Evolutionary conservation across 805 yeast species (phyloP).

Genomic region (Pichia californica): DNA sequence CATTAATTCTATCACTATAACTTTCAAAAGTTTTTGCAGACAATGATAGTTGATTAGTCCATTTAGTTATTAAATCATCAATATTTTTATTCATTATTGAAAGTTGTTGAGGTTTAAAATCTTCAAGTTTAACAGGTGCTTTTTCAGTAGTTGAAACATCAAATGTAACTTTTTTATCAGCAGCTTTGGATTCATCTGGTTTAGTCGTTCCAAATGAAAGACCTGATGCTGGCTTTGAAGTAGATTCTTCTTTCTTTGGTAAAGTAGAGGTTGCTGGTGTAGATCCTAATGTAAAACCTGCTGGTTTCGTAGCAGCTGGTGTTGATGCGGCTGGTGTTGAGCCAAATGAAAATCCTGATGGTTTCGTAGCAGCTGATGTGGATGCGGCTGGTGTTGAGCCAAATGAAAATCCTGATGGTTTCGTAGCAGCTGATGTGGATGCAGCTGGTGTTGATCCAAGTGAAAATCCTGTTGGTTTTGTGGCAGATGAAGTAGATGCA

Average conservation of each 20-base stretch:
- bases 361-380: neutral
- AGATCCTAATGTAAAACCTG: neutral
- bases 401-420: constrained; percentile 4
- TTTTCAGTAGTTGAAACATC: constrained; percentile 11
- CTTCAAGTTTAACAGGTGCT: constrained; percentile 37
- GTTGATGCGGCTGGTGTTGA: neutral
- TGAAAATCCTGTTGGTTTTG: constrained; percentile 7
- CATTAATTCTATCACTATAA: constrained; percentile 67
- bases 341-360: constrained; percentile 11
- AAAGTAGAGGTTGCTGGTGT: neutral
- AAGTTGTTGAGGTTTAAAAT: constrained; percentile 59
- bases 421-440: too few relatives aligned
- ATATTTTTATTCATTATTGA: constrained; percentile 85
- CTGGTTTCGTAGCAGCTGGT: constrained; percentile 12
- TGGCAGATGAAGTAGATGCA: constrained; percentile 7
- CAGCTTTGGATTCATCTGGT: constrained; percentile 7
- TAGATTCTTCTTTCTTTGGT: neutral
- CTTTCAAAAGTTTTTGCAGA: constrained; percentile 68
- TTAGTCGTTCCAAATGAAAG: too few relatives aligned
- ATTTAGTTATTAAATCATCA: constrained; percentile 86
- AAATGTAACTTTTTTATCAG: constrained; percentile 7
- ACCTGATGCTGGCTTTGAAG: too few relatives aligned
- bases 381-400: neutral
- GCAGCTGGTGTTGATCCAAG: neutral
- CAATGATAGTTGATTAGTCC: constrained; percentile 81